Evolutionary conservation across 306 rosid genomes (phyloP).

Genomic region (Prunus fruticosa): DNA sequence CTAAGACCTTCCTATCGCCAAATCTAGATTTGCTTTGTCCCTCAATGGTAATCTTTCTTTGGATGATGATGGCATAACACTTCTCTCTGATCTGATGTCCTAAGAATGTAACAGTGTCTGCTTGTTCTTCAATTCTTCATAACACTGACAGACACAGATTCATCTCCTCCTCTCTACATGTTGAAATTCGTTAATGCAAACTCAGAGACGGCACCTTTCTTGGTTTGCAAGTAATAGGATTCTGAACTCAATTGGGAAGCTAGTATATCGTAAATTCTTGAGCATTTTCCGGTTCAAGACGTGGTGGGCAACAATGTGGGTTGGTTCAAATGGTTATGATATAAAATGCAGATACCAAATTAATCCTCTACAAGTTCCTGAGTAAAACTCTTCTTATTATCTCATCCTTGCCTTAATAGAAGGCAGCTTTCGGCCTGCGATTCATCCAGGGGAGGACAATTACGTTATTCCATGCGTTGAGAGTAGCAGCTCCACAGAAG

Average conservation of each 20-base stretch:
- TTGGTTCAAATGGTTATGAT: conserved; percentile 66
- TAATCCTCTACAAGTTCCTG: conserved; percentile 62
- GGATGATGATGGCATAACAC: no score
- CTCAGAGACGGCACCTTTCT: conserved; percentile 50
- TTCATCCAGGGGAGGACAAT: conserved; percentile 58
- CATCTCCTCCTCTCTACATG: no score
- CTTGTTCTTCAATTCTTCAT: no score
- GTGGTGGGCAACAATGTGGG: conserved; percentile 91
- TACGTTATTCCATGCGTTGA: conserved; percentile 50
- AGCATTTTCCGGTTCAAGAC: conserved; percentile 79
- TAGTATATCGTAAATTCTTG: conserved; percentile 47
- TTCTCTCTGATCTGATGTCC: no score
- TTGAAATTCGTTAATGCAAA: no score
- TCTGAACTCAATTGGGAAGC: conserved; percentile 51
- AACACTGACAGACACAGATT: no score
- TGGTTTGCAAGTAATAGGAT: conserved; percentile 51
- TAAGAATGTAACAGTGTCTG: no score
- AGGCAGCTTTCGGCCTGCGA: conserved; percentile 57
- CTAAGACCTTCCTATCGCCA: no score
- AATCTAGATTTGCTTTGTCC: no score
- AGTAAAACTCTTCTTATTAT: conserved; percentile 51
- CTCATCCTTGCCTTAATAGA: conserved; percentile 60
- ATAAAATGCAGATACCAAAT: conserved; percentile 72
- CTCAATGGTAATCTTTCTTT: no score
- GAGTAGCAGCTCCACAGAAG: conserved; percentile 57